Evolutionary conservation across 2,329 filamentous ascomycete species (phyloP).

Genomic region (Pseudogymnoascus sp.): DNA sequence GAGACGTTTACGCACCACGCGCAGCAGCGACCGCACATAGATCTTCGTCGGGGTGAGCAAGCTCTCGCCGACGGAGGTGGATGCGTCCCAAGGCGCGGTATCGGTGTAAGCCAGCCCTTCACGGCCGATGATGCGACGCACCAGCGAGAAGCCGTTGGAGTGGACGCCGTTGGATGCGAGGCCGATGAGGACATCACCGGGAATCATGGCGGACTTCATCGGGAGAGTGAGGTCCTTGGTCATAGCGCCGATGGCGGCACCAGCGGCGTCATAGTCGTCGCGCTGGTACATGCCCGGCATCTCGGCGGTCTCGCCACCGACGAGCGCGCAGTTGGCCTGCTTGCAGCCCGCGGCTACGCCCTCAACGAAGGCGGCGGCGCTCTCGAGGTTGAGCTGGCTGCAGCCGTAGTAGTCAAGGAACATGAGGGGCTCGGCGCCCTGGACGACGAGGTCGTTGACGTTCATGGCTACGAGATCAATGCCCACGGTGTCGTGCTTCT

Average conservation of each 20-base stretch:
- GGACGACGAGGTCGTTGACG: conserved; percentile 93
- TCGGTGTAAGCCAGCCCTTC: conserved; percentile 64
- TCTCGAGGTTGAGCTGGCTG: conserved; percentile 71
- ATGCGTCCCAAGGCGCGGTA: conserved; percentile 65
- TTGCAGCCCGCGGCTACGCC: conserved; percentile 84
- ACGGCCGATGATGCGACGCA: conserved; percentile 75
- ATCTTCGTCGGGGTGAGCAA: conserved; percentile 87
- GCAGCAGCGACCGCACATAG: conserved; percentile 77
- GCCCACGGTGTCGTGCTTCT: conserved; percentile 88
- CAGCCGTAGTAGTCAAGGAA: conserved; percentile 98
- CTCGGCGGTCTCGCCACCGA: conserved; percentile 96
- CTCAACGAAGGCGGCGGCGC: conserved; percentile 77
- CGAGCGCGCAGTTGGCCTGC: conserved; percentile 76
- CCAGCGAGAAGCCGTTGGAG: conserved; percentile 96
- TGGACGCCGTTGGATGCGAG: conserved; percentile 81
- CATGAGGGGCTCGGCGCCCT: conserved; percentile 88
- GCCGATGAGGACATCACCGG: conserved; percentile 79
- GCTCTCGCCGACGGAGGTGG: conserved; percentile 58
- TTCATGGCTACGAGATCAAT: conserved; percentile 99
- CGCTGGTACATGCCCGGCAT: conserved; percentile 87
- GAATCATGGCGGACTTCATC: conserved; percentile 62
- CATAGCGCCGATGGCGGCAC: conserved; percentile 82
- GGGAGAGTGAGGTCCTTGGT: conserved; percentile 63
- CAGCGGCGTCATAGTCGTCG: conserved; percentile 88
- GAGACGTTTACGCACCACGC: conserved; percentile 50